Evolutionary conservation across 495 filamentous ascomycete species (phyloP).

Genomic region (Penicilliopsis zonata): DNA sequence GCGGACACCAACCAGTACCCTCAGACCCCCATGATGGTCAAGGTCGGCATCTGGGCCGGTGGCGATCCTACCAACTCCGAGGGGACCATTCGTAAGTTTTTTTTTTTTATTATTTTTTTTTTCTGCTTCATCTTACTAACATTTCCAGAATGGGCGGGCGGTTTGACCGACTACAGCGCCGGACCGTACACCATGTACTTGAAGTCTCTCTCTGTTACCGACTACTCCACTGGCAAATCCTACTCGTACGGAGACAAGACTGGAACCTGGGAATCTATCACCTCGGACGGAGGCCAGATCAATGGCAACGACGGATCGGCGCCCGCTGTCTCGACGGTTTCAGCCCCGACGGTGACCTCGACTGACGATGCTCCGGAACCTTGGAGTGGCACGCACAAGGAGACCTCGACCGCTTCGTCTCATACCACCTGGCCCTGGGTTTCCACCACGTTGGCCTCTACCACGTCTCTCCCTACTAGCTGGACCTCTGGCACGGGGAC

Average conservation of each 20-base stretch:
- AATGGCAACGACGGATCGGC: constrained; percentile 35
- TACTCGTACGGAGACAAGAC: constrained; percentile 70
- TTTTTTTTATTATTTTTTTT: not conserved
- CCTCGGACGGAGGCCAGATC: constrained; percentile 58
- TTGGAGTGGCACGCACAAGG: constrained; percentile 52
- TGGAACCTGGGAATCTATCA: constrained; percentile 72
- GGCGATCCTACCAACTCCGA: constrained; percentile 53
- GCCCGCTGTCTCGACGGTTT: constrained; percentile 22
- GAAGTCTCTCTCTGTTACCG: constrained; percentile 60
- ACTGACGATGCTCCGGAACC: constrained; percentile 45
- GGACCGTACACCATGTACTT: constrained; percentile 83
- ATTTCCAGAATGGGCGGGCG: constrained; percentile 64
- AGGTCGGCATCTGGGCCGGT: constrained; percentile 77
- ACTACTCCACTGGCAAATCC: constrained; percentile 79
- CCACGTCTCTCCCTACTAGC: constrained; percentile 48
- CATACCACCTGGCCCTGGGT: constrained; percentile 55
- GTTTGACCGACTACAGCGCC: constrained; percentile 61
- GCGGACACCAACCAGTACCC: constrained; percentile 61
- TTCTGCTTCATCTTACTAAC: constrained; percentile 9
- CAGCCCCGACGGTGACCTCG: constrained; percentile 42
- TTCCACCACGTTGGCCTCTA: constrained; percentile 25
- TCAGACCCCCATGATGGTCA: constrained; percentile 78
- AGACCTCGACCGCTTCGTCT: constrained; percentile 33
- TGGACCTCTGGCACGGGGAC: constrained; percentile 65
- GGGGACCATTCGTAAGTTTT: constrained; percentile 53